These are phyloP conservation scores for Lepidium didymum DNA, from an alignment of 345 rosid genomes.

Conservation along the genomic window DNA sequence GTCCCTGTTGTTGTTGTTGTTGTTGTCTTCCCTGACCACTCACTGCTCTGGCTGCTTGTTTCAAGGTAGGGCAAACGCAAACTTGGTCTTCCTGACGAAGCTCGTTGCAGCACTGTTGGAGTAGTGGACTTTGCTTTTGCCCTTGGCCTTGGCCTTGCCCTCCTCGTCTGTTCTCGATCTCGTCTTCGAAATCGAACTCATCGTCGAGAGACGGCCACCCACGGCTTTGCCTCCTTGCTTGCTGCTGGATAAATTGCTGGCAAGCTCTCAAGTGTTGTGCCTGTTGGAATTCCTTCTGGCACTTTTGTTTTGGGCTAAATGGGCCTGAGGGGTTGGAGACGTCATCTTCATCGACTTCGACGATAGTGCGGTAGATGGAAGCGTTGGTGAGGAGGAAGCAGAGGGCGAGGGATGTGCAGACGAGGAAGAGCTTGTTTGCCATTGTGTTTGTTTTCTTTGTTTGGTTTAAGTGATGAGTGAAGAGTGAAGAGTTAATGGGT, in stretches of 20 bases:
- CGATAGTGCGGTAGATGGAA: conserved; percentile 30
- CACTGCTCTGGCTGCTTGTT: not conserved
- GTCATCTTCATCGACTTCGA: conserved; percentile 23
- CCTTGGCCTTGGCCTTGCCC: not conserved
- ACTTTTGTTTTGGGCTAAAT: not conserved
- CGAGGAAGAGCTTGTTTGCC: conserved; percentile 25
- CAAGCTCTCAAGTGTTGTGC: conserved; percentile 2
- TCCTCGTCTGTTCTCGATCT: not conserved
- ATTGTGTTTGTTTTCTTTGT: not conserved
- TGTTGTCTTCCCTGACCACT: not conserved
- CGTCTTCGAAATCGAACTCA: conserved; percentile 18
- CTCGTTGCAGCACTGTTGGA: conserved; percentile 21
- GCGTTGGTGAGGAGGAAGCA: conserved; percentile 28
- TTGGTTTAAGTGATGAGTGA: not conserved
- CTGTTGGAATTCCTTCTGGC: conserved; percentile 14
- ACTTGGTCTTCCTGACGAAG: not conserved
- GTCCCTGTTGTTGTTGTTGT: conserved; percentile 3
- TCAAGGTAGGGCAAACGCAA: conserved; percentile 24
- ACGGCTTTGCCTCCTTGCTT: not conserved
- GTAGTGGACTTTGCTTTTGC: not conserved
- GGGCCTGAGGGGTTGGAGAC: conserved; percentile 1
- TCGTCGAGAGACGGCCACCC: not conserved
- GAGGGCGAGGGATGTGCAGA: conserved; percentile 18
- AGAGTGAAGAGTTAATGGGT: not conserved
- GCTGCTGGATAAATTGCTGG: not conserved